Base-by-base conservation (phyloP, 2,329 filamentous ascomycete genomes). In the Penicillium fuscoglaucum region DNA sequence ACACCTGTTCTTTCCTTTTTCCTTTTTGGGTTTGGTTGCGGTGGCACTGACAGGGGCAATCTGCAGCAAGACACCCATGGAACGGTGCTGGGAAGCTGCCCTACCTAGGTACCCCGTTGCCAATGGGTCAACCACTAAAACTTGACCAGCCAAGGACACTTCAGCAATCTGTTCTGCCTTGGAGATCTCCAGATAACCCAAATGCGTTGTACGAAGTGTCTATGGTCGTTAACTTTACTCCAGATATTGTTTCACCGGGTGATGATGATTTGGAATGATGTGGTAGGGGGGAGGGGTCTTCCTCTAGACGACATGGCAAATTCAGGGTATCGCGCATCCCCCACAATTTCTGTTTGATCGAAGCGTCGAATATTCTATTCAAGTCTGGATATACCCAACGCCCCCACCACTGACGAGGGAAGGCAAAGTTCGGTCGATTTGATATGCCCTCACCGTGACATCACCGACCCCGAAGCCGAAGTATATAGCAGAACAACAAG, bases 361-460 rank as follows among this genome's bases (percentile, higher is more conserved):
- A 58, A 44, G 17, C 15, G 37, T 43, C 29, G 47, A 53, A 58
- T 50, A 28, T 51, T 58, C 55, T 19, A 28, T 58, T 49, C 40
- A 15, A 19, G 50, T 43, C 28, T 33, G 40, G 39, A 51, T 29
- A 45, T 24, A 40, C 24, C 26, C 28, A 52, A 59, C 61, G 59
- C 54, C 61, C 64, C 57, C 61, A 66, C 64, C 63, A 65, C 67
- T 48, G 37, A 60, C 48, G 59, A 19, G 45, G 26, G 28, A 53
- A 57, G 66, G 65, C 64, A 59, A 65, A 47, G 35, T 19, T 33
- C 10, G 10, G 26, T 43, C 10, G 35, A 41, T 26, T 26, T 21
- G 44, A 17, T 4, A 68, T 68, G 60, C 43, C 41, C 54, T 70
- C 67, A 70, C 55, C 13, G 57, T 70, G 67, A 70, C 68, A 69